phyloP scores from a whole-genome alignment of 2,329 filamentous ascomycete genomes.

The Dactylellina cionopaga region DNA sequence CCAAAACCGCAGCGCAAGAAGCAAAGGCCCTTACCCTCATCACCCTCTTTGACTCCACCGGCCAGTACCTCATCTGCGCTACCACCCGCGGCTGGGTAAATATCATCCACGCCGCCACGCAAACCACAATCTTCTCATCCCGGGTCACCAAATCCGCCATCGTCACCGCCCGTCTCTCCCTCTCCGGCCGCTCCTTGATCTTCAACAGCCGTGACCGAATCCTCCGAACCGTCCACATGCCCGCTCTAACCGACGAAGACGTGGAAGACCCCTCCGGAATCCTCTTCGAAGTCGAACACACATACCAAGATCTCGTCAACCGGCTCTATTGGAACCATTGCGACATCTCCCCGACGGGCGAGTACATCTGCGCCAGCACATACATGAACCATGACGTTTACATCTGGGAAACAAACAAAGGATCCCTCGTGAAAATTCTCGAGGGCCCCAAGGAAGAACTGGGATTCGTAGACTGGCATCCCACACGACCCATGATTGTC shows the following conservation, averaged over 20 bases:
- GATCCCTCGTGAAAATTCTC: slow-evolving; percentile 93
- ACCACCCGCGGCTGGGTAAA: slow-evolving; percentile 97
- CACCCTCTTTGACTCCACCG: slow-evolving; percentile 84
- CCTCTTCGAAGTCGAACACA: slow-evolving; percentile 91
- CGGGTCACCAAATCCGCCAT: slow-evolving; percentile 88
- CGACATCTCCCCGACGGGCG: slow-evolving; percentile 90
- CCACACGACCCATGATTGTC: slow-evolving; percentile 82
- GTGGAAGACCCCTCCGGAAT: slow-evolving; percentile 74
- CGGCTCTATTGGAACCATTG: slow-evolving; percentile 96
- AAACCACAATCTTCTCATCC: slow-evolving; percentile 86
- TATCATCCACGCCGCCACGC: slow-evolving; percentile 84
- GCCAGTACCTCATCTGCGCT: slow-evolving; percentile 88
- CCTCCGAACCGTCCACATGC: slow-evolving; percentile 89
- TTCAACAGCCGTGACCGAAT: slow-evolving; percentile 95
- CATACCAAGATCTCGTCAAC: slow-evolving; percentile 98
- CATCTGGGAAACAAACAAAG: slow-evolving; percentile 94
- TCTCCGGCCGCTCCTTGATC: slow-evolving; percentile 85
- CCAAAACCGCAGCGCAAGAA: slow-evolving; percentile 90
- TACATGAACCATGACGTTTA: slow-evolving; percentile 99
- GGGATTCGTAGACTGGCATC: slow-evolving; percentile 97
- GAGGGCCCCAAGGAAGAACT: slow-evolving; percentile 97
- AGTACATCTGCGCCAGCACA: slow-evolving; percentile 95
- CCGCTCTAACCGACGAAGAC: slow-evolving; percentile 61
- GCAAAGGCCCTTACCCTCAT: slow-evolving; percentile 95
- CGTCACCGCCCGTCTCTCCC: slow-evolving; percentile 83